Evolutionary conservation across 306 rosid genomes (phyloP).

Genomic region (Cicer cuneatum): DNA sequence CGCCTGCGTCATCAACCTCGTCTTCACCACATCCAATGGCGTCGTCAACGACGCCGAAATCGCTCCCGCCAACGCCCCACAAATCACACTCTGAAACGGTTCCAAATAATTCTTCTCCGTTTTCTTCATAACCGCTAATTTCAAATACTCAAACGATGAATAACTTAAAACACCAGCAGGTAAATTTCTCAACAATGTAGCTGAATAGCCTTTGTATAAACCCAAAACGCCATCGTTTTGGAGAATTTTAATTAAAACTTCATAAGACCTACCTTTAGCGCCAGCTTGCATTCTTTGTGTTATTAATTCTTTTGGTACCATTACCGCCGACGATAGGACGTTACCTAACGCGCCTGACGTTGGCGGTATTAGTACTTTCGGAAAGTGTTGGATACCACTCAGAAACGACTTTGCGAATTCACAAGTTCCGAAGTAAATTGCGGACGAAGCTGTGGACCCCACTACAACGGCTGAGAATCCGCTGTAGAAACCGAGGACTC

Average conservation of each 20-base stretch:
- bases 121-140: slow-evolving; percentile 62
- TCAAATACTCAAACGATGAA: slow-evolving; percentile 86
- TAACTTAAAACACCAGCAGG: slow-evolving; percentile 93
- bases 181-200: slow-evolving; percentile 74
- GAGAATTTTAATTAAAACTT: slow-evolving; percentile 61
- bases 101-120: slow-evolving; percentile 54
- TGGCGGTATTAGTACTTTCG: slow-evolving; percentile 62
- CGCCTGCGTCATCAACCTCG: slow-evolving; percentile 88
- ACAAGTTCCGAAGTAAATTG: slow-evolving; percentile 86
- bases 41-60: slow-evolving; percentile 89
- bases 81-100: slow-evolving; percentile 81
- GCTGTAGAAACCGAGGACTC: slow-evolving; percentile 76
- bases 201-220: slow-evolving; percentile 80
- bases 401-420: slow-evolving; percentile 74
- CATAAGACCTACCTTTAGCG: slow-evolving; percentile 76
- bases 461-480: slow-evolving; percentile 88
- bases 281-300: slow-evolving; percentile 94
- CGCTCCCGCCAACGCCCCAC: slow-evolving; percentile 92
- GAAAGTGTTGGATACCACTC: no score
- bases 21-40: slow-evolving; percentile 92
- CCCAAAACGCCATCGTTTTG: slow-evolving; percentile 83
- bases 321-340: slow-evolving; percentile 77
- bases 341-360: slow-evolving; percentile 91
- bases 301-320: slow-evolving; percentile 92
- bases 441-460: slow-evolving; percentile 88